Evolutionary conservation across 768 basidiomycete species (phyloP).

Genomic region (Trametes maxima): DNA sequence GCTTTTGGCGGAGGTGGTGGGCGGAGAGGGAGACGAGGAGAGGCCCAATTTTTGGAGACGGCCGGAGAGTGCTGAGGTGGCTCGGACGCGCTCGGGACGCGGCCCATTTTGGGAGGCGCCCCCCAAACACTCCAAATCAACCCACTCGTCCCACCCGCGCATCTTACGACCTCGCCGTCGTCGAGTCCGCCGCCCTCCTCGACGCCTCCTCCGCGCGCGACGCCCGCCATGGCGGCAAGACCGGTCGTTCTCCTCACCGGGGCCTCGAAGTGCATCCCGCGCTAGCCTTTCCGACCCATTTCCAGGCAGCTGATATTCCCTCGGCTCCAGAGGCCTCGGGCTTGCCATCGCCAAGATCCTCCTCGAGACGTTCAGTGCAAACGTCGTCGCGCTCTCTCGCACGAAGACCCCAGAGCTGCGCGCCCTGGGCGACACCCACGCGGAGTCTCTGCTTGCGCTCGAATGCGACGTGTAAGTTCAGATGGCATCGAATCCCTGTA

Average conservation of each 20-base stretch:
- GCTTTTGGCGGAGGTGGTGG: constrained; percentile 31
- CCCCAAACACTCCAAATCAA: constrained; percentile 18
- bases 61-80: constrained; percentile 23
- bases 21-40: constrained; percentile 29
- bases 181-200: constrained; percentile 8
- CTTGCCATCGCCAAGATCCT: constrained; percentile 74
- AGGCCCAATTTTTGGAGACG: constrained; percentile 24
- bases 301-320: constrained; percentile 17
- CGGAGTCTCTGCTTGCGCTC: constrained; percentile 49
- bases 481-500: background rate
- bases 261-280: constrained; percentile 65
- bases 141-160: constrained; percentile 2
- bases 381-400: constrained; percentile 79
- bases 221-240: constrained; percentile 34
- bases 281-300: constrained; percentile 5
- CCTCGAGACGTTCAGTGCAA: constrained; percentile 59
- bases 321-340: constrained; percentile 60
- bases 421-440: constrained; percentile 45
- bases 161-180: constrained; percentile 9
- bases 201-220: background rate
- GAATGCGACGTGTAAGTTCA: constrained; percentile 76
- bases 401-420: constrained; percentile 65
- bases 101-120: constrained; percentile 13
- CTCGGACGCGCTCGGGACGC: constrained; percentile 28
- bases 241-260: constrained; percentile 82